These are phyloP conservation scores for Heimioporus sp. DNA, from an alignment of 768 basidiomycete genomes.

Conservation along the genomic window DNA sequence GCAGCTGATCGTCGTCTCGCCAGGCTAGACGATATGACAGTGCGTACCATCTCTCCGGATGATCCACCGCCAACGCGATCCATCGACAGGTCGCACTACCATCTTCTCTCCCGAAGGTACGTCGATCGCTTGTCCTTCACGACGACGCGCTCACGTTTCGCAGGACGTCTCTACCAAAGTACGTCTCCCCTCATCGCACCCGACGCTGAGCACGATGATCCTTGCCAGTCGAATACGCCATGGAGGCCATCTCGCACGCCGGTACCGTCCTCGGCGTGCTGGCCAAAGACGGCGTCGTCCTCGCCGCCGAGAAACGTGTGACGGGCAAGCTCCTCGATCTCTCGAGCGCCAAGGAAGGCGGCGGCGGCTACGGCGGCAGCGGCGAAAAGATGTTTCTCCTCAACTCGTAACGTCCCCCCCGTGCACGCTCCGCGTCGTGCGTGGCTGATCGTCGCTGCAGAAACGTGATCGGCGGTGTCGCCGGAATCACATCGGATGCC, in stretches of 20 bases:
- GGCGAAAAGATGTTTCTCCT: conserved; percentile 98
- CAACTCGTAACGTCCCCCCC: conserved; percentile 64
- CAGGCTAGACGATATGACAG: conserved; percentile 94
- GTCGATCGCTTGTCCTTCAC: conserved; percentile 15
- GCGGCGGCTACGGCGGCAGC: conserved; percentile 84
- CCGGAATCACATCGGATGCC: conserved; percentile 94
- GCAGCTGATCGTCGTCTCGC: not conserved
- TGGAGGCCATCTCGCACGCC: conserved; percentile 98
- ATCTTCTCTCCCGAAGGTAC: conserved; percentile 98
- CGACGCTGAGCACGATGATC: conserved; percentile 2
- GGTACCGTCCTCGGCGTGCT: conserved; percentile 92
- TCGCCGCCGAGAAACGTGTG: conserved; percentile 96
- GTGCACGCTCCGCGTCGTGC: not conserved
- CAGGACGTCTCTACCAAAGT: conserved; percentile 98
- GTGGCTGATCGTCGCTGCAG: conserved; percentile 39
- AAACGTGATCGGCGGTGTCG: conserved; percentile 93
- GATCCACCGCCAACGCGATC: conserved; percentile 19
- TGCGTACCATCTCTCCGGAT: conserved; percentile 41
- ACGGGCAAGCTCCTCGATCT: conserved; percentile 97
- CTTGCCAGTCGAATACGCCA: conserved; percentile 91
- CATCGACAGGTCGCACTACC: conserved; percentile 79
- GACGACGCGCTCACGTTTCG: conserved; percentile 3
- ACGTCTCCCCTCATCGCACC: conserved; percentile 26
- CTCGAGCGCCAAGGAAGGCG: conserved; percentile 75
- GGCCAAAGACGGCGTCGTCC: conserved; percentile 86